Evolutionary conservation across 1,284 basidiomycete genomes (phyloP).

Genomic region (Pulchroboletus neoregius): DNA sequence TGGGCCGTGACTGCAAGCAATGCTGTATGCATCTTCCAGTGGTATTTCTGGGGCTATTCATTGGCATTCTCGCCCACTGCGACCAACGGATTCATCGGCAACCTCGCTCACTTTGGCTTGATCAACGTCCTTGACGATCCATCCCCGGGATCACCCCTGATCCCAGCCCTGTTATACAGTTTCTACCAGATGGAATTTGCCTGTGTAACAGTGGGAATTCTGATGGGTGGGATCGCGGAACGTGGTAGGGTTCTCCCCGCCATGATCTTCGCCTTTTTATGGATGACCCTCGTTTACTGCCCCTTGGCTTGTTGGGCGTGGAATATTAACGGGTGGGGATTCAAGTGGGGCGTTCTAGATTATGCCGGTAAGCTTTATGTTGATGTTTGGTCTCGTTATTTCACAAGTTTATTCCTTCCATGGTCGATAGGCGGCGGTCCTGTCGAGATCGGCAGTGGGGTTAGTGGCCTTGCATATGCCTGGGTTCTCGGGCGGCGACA

Average conservation of each 20-base stretch:
- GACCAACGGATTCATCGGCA: conserved; percentile 76
- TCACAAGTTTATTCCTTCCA: not conserved
- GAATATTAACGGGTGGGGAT: conserved; percentile 80
- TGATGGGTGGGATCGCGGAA: conserved; percentile 84
- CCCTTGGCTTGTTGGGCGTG: conserved; percentile 79
- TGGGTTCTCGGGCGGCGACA: conserved; percentile 74
- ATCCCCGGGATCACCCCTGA: conserved; percentile 69
- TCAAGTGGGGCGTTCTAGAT: conserved; percentile 88
- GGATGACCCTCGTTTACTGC: conserved; percentile 84
- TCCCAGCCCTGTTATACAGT: conserved; percentile 73
- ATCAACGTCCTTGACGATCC: conserved; percentile 71
- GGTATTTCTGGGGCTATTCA: conserved; percentile 86
- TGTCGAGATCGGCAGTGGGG: conserved; percentile 89
- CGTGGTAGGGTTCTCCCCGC: conserved; percentile 84
- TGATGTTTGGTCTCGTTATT: conserved; percentile 4
- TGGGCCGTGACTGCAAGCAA: conserved; percentile 71
- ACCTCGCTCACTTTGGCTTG: conserved; percentile 69
- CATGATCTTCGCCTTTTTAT: conserved; percentile 84
- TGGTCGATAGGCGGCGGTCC: conserved; percentile 71
- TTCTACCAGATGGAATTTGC: conserved; percentile 91
- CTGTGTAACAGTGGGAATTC: conserved; percentile 70
- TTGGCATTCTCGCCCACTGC: conserved; percentile 77
- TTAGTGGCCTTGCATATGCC: conserved; percentile 85
- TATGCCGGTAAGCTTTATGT: conserved; percentile 53
- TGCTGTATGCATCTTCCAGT: conserved; percentile 84